Evolutionary conservation across 2,329 filamentous ascomycete species (phyloP), one percentile per base, ranked within the genome.

Genomic region (Dactylellina drechsleri): DNA sequence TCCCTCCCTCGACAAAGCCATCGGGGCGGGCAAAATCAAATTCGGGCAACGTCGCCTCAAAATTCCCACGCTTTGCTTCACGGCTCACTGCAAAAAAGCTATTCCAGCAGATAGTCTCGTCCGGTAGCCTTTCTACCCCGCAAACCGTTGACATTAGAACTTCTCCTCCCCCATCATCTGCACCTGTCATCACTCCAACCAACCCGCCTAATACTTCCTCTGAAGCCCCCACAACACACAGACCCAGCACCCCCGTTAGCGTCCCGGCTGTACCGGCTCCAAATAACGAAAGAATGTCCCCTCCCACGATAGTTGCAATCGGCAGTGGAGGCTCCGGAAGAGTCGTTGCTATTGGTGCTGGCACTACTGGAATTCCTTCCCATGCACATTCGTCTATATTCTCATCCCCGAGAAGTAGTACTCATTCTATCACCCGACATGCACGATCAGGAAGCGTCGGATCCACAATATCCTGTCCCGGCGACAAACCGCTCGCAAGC

Each of bases 401-500:
- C 52, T 60, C 66, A 12, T 77, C 76, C 47, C 62, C 72, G 12
- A 68, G 71, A 23, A 68, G 53, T 18, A 60, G 76, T 50, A 45
- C 76, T 18, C 40, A 61, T 45, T 75, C 72, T 16, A 23, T 45
- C 54, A 67, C 61, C 40, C 60, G 74, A 58, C 74, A 73, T 57
- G 60, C 31, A 10, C 61, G 74, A 49, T 72, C 66, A 5, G 66
- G 76, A 53, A 68, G 71, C 52, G 61, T 76, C 2, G 53, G 59
- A 18, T 74, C 65, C 8, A 72, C 64, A 31, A 47, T 70, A 28
- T 75, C 68, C 4, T 58, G 76, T 28, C 67, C 76, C 23, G 64
- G 64, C 59, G 85, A 87, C 77, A 92, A 93, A 82, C 91, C 92
- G 0, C 85, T 94, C n/a, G 91, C 91, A 12, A 88, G 89, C 15